Evolutionary conservation across 2,329 filamentous ascomycete species (phyloP).

Genomic region (Botryosphaeria dothidea): DNA sequence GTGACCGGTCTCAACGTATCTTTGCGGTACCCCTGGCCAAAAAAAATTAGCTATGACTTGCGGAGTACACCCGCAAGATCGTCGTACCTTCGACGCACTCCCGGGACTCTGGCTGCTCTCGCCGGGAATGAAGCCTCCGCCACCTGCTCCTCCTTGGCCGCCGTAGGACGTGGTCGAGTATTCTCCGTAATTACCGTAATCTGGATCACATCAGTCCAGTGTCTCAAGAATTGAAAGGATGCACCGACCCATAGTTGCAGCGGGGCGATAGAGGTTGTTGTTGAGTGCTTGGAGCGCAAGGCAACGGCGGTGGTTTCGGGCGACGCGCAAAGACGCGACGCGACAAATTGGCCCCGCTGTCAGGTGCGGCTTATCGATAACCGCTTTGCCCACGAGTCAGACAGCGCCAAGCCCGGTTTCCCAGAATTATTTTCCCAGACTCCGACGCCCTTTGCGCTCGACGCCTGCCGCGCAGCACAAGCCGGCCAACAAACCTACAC

Average conservation of each 20-base stretch:
- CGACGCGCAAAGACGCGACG: slow-evolving; percentile 17
- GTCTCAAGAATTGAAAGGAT: neutral
- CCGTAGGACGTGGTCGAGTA: slow-evolving; percentile 60
- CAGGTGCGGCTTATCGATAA: slow-evolving; percentile 12
- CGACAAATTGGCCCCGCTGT: slow-evolving; percentile 12
- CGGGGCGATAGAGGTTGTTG: neutral
- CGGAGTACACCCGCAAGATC: neutral
- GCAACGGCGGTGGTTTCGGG: slow-evolving; percentile 4
- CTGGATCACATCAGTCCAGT: neutral
- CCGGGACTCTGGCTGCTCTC: slow-evolving; percentile 48
- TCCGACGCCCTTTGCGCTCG: slow-evolving; percentile 1
- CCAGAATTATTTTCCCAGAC: slow-evolving; percentile 18
- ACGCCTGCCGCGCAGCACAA: slow-evolving; percentile 10
- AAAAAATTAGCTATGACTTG: neutral
- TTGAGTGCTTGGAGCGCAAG: neutral
- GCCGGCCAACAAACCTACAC: slow-evolving; percentile 7
- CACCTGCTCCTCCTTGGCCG: slow-evolving; percentile 55
- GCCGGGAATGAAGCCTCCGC: slow-evolving; percentile 62
- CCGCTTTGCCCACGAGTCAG: neutral
- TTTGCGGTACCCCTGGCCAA: slow-evolving; percentile 66
- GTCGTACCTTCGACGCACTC: slow-evolving; percentile 31
- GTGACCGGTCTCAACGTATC: slow-evolving; percentile 92
- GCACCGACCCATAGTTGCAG: slow-evolving; percentile 12
- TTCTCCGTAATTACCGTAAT: slow-evolving; percentile 40
- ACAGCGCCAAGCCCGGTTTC: neutral